Conservation (phyloP, 2,329 filamentous ascomycete genomes). For the Exophiala sp. region DNA sequence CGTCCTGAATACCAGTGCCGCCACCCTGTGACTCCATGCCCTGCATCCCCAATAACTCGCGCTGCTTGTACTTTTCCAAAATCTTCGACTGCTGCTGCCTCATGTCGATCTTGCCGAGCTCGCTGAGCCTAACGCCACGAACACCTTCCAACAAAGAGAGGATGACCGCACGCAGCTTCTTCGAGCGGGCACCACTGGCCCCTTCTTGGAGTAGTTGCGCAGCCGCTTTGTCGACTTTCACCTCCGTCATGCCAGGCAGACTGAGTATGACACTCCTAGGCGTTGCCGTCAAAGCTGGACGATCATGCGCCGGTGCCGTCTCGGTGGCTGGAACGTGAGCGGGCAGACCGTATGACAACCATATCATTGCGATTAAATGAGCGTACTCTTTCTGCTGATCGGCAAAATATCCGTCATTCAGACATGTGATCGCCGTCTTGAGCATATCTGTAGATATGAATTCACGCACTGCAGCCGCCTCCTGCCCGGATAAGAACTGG, state of each 20-base stretch:
- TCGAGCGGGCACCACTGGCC: conserved; percentile 52
- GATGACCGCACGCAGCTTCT: conserved; percentile 76
- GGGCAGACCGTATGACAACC: conserved; percentile 64
- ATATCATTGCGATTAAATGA: conserved; percentile 78
- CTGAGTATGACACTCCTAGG: conserved; percentile 73
- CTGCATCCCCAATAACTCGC: conserved; percentile 27
- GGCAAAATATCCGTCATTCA: conserved; percentile 95
- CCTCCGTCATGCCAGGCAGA: conserved; percentile 70
- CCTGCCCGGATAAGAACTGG: conserved; percentile 38
- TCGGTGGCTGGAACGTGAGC: conserved; percentile 23
- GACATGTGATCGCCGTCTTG: conserved; percentile 81
- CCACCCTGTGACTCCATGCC: conserved; percentile 32
- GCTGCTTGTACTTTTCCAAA: conserved; percentile 29
- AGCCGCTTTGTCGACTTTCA: conserved; percentile 64
- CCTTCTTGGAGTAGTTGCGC: conserved; percentile 57
- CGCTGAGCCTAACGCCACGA: conserved; percentile 85
- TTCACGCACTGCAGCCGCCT: conserved; percentile 70
- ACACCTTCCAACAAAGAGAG: conserved; percentile 81
- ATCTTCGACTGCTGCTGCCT: conserved; percentile 23
- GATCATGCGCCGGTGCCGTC: conserved; percentile 18
- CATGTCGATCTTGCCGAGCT: conserved; percentile 74
- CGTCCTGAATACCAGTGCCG: conserved; percentile 44
- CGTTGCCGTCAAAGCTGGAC: conserved; percentile 58
- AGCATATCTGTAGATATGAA: conserved; percentile 88
- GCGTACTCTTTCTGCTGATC: conserved; percentile 93